Conservation (phyloP, 352 stramenopile species). For the Achlya hypogyna region DNA sequence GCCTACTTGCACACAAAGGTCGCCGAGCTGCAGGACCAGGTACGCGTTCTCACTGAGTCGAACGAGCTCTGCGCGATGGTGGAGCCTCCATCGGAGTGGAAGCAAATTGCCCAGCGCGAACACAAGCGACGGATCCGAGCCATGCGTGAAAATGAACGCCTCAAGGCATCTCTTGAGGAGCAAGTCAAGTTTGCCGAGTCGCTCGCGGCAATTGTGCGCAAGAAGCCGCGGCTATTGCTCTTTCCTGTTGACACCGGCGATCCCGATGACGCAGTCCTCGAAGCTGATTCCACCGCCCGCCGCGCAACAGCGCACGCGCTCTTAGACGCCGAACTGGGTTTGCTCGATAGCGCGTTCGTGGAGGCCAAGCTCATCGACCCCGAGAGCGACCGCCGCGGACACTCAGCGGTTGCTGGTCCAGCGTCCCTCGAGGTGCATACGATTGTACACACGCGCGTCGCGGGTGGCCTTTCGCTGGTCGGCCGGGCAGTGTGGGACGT, state of each 20-base stretch:
- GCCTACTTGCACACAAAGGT: neutral
- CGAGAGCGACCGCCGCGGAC: neutral
- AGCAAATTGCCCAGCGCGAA: neutral
- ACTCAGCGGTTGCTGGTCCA: neutral
- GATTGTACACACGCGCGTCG: neutral
- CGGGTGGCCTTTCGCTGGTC: neutral
- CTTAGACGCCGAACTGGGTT: too few relatives aligned
- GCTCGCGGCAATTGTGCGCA: neutral
- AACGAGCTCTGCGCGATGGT: neutral
- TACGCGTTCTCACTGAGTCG: neutral
- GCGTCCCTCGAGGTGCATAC: neutral
- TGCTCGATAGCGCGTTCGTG: neutral
- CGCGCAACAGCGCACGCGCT: neutral
- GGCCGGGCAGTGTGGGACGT: neutral
- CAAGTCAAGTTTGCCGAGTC: slow-evolving; percentile 7
- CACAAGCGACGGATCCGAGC: neutral
- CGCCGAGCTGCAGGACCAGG: neutral
- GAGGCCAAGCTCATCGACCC: neutral
- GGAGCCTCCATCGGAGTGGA: neutral
- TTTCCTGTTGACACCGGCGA: neutral
- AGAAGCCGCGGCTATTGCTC: neutral
- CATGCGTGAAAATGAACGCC: neutral
- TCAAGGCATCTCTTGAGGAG: neutral
- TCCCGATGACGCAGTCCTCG: neutral
- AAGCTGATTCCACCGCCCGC: too few relatives aligned